A percentile compares a stretch with the other conserved stretches of the same genome.
Evolutionary conservation across 2,329 filamentous ascomycete species (phyloP).

Genomic region (Peltaster fructicola): DNA sequence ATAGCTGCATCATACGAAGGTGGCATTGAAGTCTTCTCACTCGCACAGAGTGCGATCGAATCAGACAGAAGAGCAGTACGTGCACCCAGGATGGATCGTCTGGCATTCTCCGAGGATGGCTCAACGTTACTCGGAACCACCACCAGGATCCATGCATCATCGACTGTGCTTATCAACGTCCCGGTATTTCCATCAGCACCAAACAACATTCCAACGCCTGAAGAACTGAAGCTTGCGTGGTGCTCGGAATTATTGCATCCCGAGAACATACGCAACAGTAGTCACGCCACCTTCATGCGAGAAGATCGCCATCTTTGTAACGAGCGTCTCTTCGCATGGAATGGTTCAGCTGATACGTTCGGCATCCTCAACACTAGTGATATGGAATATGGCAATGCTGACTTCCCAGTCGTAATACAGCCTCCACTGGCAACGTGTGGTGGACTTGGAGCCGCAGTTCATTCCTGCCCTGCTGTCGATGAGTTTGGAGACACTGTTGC

Average conservation of each 20-base stretch:
- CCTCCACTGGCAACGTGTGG: conserved; percentile 20
- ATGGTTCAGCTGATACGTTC: conserved; percentile 20
- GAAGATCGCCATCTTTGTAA: conserved; percentile 14
- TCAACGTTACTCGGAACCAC: conserved; percentile 21
- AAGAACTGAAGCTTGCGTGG: conserved; percentile 22
- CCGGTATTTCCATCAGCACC: conserved; percentile 18
- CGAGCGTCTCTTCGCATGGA: conserved; percentile 21
- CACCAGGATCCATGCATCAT: conserved; percentile 18
- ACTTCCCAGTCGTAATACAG: conserved; percentile 21
- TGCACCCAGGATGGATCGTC: conserved; percentile 18
- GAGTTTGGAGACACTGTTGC: conserved; percentile 20
- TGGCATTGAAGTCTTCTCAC: conserved; percentile 67
- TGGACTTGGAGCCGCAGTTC: conserved; percentile 20
- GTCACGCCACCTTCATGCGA: conserved; percentile 20
- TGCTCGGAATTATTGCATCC: conserved; percentile 21
- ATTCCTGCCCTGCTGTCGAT: conserved; percentile 19
- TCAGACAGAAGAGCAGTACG: conserved; percentile 20
- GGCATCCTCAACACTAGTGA: conserved; percentile 18
- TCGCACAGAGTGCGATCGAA: conserved; percentile 39
- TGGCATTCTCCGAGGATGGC: conserved; percentile 20
- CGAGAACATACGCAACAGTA: conserved; percentile 21
- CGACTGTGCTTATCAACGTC: conserved; percentile 19
- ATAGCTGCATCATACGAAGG: conserved; percentile 76
- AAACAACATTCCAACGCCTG: conserved; percentile 15
- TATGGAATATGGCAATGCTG: conserved; percentile 19